Evolutionary conservation across 306 rosid genomes (phyloP), one percentile per base, ranked within the genome.

Genomic region (Alnus rubra): DNA sequence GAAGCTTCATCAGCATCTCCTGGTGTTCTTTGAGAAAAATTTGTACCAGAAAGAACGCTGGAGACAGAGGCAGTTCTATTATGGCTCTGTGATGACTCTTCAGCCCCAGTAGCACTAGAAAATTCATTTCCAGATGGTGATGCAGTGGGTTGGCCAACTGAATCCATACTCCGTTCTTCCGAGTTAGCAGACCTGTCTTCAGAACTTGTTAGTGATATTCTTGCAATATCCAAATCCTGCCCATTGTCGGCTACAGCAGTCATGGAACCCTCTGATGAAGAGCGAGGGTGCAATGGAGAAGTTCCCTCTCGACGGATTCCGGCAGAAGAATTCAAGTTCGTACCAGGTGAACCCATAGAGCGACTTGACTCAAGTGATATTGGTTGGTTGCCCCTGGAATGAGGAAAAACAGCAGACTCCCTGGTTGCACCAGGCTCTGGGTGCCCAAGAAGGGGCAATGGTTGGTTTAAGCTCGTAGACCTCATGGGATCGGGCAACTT

Each of bases 201-300:
- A 75, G 88, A 85, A 85, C 83, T 89, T 15, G 79, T 59, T 3
- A 39, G 85, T 50, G 92, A 80, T 30, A 88, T 59, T 82, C 88
- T 85, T 37, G 80, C 84, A 52, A 76, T 55, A 82, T 90, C 96
- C 83, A 86, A 56, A 73, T 71, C 80, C 76, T 78, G 96, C 75
- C 89, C 96, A 81, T 87, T 90, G 44, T 56, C 82, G 76, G 82
- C 69, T 35, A 84, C 74, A 69, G 81, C 88, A 76, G 88, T 73
- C 79, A 90, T 82, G 83, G 92, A 86, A 70, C 93, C 97, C 86
- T 92, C 97, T 72, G 95, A 92, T 14, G 64, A 77, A 50, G 93
- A 92, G 63, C 92, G 97, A 53, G 94, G 92, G 78, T 92, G 93
- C 92, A 89, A 77, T 37, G 93, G 92, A 75, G 97, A 87, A 59